Evolutionary conservation across 2,329 filamentous ascomycete species (phyloP).

Genomic region (Xylaria digitata): DNA sequence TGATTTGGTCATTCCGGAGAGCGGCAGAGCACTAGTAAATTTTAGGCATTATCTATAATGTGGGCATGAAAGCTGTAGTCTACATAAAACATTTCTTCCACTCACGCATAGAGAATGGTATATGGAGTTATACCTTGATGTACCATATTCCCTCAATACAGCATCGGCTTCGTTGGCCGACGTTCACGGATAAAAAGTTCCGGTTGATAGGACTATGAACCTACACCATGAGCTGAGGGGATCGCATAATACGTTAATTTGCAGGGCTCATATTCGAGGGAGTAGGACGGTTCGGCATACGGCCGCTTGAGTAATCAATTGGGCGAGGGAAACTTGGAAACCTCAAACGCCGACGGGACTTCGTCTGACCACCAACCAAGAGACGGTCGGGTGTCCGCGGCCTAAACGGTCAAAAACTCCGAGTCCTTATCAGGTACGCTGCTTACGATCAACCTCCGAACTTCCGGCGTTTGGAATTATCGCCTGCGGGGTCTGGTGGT

Average conservation of each 20-base stretch:
- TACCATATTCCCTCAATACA: not conserved
- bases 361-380: conserved; percentile 27
- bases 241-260: not conserved
- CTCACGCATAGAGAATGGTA: not conserved
- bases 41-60: not conserved
- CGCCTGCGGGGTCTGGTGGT: conserved; percentile 15
- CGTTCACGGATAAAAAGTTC: not conserved
- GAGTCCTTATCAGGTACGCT: not conserved
- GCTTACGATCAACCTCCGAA: not conserved
- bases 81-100: not conserved
- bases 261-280: not conserved
- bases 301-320: not conserved
- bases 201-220: conserved; percentile 3
- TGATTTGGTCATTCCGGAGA: not conserved
- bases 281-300: conserved; percentile 5
- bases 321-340: conserved; percentile 1
- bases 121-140: not conserved
- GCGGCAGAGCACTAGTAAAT: not conserved
- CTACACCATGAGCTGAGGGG: not conserved
- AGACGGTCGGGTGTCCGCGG: not conserved
- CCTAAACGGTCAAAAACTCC: not conserved
- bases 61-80: not conserved
- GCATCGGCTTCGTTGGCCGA: not conserved
- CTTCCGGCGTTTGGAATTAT: conserved; percentile 12
- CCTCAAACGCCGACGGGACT: conserved; percentile 19